These are phyloP conservation scores for Penicillium sp. DNA, from an alignment of 2,329 filamentous ascomycete genomes.

Conservation along the genomic window DNA sequence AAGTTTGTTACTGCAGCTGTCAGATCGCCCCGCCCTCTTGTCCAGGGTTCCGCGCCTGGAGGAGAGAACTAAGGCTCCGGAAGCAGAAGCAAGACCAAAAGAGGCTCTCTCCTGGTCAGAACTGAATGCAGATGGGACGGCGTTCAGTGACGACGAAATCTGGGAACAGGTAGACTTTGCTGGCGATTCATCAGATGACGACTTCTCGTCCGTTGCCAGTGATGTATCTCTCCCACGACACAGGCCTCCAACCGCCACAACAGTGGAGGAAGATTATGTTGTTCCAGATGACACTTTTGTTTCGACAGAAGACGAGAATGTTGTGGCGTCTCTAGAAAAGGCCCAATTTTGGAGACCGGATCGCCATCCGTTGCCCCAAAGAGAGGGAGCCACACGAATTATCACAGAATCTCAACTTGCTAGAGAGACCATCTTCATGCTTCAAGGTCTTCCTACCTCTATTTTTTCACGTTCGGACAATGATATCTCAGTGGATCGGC, in stretches of 20 bases:
- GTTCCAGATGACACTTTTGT: slow-evolving; percentile 37
- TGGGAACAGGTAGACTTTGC: slow-evolving; percentile 44
- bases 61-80: slow-evolving; percentile 46
- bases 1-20: slow-evolving; percentile 74
- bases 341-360: slow-evolving; percentile 51
- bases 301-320: slow-evolving; percentile 30
- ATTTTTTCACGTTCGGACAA: slow-evolving; percentile 57
- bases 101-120: slow-evolving; percentile 71
- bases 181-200: slow-evolving; percentile 42
- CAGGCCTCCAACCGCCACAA: slow-evolving; percentile 28
- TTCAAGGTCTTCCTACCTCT: slow-evolving; percentile 72
- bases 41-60: slow-evolving; percentile 65
- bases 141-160: slow-evolving; percentile 52
- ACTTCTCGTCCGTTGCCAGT: slow-evolving; percentile 35
- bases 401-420: slow-evolving; percentile 72
- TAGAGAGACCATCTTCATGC: slow-evolving; percentile 80
- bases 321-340: slow-evolving; percentile 43
- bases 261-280: slow-evolving; percentile 34
- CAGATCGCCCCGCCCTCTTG: slow-evolving; percentile 73
- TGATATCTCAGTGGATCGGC: slow-evolving; percentile 38
- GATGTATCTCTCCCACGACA: slow-evolving; percentile 30
- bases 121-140: slow-evolving; percentile 72
- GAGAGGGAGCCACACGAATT: slow-evolving; percentile 21
- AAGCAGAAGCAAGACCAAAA: slow-evolving; percentile 46
- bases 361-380: slow-evolving; percentile 10